Evolutionary conservation across 2,329 filamentous ascomycete genomes (phyloP).

Genomic region (Septoria petroselini): DNA sequence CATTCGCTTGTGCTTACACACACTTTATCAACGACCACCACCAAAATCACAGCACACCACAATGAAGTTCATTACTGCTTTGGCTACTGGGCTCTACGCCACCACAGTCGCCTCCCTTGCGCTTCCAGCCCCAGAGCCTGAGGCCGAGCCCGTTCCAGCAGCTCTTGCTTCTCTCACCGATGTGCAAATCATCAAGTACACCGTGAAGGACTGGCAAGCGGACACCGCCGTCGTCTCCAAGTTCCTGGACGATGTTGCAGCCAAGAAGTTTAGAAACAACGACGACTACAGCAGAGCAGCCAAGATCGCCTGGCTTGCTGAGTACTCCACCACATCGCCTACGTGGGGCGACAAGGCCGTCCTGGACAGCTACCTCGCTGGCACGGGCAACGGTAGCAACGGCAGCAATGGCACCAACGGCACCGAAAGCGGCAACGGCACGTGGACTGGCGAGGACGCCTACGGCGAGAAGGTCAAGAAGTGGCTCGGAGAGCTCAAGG

Average conservation of each 20-base stretch:
- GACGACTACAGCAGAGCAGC: slow-evolving; percentile 10
- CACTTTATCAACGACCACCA: not conserved
- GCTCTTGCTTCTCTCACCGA: slow-evolving; percentile 3
- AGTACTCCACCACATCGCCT: slow-evolving; percentile 2
- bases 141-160: slow-evolving; percentile 8
- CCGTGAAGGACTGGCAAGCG: slow-evolving; percentile 7
- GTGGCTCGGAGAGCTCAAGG: slow-evolving; percentile 11
- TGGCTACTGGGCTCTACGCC: slow-evolving; percentile 11
- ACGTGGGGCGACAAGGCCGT: slow-evolving; percentile 10
- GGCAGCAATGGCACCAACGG: slow-evolving; percentile 8
- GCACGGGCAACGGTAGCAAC: slow-evolving; percentile 3
- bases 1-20: not conserved
- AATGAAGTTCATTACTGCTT: slow-evolving; percentile 12
- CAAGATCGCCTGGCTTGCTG: slow-evolving; percentile 8
- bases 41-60: not conserved
- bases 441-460: slow-evolving; percentile 8
- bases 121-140: slow-evolving; percentile 10
- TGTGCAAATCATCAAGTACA: slow-evolving; percentile 15
- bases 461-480: slow-evolving; percentile 11
- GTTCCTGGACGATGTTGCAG: slow-evolving; percentile 13
- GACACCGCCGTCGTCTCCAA: slow-evolving; percentile 10
- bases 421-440: slow-evolving; percentile 8
- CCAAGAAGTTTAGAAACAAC: slow-evolving; percentile 7
- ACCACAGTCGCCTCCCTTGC: slow-evolving; percentile 10
- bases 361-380: slow-evolving; percentile 8